phyloP scores from a whole-genome alignment of 805 yeast genomes.

The Yamadazyma takamatsuzukensis region DNA sequence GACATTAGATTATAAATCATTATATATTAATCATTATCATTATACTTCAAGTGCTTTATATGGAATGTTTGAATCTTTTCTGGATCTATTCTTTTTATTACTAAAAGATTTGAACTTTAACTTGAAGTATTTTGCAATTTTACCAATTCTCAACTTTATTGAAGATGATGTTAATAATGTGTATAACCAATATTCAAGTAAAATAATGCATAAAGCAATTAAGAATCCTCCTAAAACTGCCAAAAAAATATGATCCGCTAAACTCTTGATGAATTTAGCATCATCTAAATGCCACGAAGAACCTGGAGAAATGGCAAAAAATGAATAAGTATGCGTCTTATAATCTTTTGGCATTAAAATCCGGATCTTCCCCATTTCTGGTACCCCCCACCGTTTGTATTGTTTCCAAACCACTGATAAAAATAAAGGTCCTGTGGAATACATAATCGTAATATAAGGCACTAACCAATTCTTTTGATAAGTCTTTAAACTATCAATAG shows the following conservation, averaged over 20 bases:
- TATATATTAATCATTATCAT: neutral
- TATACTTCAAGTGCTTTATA: too few relatives aligned
- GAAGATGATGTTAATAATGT: slow-evolving; percentile 18
- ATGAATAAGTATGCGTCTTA: slow-evolving; percentile 56
- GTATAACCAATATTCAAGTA: slow-evolving; percentile 37
- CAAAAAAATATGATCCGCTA: slow-evolving; percentile 71
- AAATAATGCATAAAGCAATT: slow-evolving; percentile 42
- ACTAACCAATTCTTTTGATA: slow-evolving; percentile 71
- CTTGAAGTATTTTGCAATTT: slow-evolving; percentile 14
- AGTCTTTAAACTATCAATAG: slow-evolving; percentile 56
- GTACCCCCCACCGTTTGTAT: slow-evolving; percentile 75
- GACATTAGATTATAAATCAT: neutral
- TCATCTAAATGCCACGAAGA: slow-evolving; percentile 93
- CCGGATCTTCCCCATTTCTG: slow-evolving; percentile 62
- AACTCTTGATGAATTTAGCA: slow-evolving; percentile 69
- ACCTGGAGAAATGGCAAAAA: slow-evolving; percentile 74
- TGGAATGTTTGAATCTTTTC: slow-evolving; percentile 60
- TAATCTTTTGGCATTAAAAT: slow-evolving; percentile 72
- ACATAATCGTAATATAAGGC: slow-evolving; percentile 90
- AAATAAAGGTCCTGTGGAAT: slow-evolving; percentile 87
- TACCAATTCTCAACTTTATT: slow-evolving; percentile 3
- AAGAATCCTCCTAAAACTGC: slow-evolving; percentile 70
- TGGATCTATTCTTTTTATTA: slow-evolving; percentile 46
- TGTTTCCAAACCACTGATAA: slow-evolving; percentile 84
- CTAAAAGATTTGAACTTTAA: slow-evolving; percentile 5